Evolutionary conservation across 441 rosid species (phyloP), one percentile per base, ranked within the genome.

Genomic region (Melastoma candidum): DNA sequence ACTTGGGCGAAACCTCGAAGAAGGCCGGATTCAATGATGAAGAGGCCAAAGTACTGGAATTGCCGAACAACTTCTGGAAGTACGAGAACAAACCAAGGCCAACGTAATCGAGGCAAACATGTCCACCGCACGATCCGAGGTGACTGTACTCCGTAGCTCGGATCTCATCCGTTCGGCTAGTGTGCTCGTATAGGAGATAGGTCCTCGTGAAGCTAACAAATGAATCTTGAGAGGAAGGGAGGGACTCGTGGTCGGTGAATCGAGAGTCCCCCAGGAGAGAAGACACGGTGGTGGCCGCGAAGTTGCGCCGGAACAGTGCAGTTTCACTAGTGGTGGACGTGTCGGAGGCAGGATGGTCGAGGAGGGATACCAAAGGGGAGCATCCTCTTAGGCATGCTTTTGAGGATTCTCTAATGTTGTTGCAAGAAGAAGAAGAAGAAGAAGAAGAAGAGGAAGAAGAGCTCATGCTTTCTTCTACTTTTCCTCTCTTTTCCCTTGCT

Each of bases 241-340:
- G 66, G 44, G 66, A 63, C 32, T 63, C 66, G 8, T 63, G 66
- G 66, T 63, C 49, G 41, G 60, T 63, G 53, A 63, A 63, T 2
- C 45, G 43, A 17, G 49, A 12, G 12, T 55, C 44, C 7, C 29
- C 60, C 26, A 17, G 53, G 49, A 63, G 60, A 50, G 66, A 63
- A 46, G 60, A 48, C 39, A 56, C 5, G 11, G 50, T 50, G 7
- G 60, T 12, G 1, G 12, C 0, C 2, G 46, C 60, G 17, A 63
- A 63, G n/a, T 63, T 41, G 0, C 9, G 51, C 26, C 66, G 66
- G 60, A 54, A 63, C 3, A 32, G 0, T 9, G 66, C 48, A 6
- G 54, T 11, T 0, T 10, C 24, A 1, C 43, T 60, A 3, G 9
- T 26, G 32, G 50, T 7, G 45, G 11, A 4, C 11, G 5, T 0